phyloP scores from a whole-genome alignment of 306 rosid genomes.

The Vachellia pachyceras region DNA sequence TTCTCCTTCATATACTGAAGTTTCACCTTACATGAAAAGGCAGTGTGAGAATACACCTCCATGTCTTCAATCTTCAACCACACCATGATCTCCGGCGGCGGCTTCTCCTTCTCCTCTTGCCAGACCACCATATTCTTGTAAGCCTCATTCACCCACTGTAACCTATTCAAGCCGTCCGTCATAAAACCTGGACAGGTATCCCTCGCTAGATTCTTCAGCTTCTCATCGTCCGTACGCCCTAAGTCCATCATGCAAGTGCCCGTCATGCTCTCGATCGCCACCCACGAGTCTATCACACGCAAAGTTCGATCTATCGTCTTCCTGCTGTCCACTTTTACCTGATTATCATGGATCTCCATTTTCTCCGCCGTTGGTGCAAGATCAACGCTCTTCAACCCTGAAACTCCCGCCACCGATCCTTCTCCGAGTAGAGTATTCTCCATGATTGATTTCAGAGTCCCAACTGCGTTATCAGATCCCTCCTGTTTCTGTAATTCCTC shows the following conservation, averaged over 20 bases:
- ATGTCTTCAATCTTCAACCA: slow-evolving; percentile 50
- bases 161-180: slow-evolving; percentile 59
- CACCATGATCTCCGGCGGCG: slow-evolving; percentile 32
- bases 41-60: slow-evolving; percentile 31
- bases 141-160: slow-evolving; percentile 77
- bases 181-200: slow-evolving; percentile 91
- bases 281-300: slow-evolving; percentile 52
- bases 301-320: slow-evolving; percentile 31
- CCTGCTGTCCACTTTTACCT: neutral
- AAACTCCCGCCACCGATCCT: neutral
- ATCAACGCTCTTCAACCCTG: slow-evolving; percentile 10
- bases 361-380: slow-evolving; percentile 21
- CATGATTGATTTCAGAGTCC: slow-evolving; percentile 39
- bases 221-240: slow-evolving; percentile 71
- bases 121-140: slow-evolving; percentile 62
- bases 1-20: slow-evolving; percentile 54
- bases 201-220: slow-evolving; percentile 53
- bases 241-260: slow-evolving; percentile 75
- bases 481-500: neutral
- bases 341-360: slow-evolving; percentile 34
- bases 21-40: slow-evolving; percentile 61
- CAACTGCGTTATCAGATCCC: neutral
- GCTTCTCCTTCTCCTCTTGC: neutral
- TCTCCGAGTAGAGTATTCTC: neutral
- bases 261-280: slow-evolving; percentile 84